Conservation (phyloP, 2,329 filamentous ascomycete genomes). For the Venturia aucupariae region DNA sequence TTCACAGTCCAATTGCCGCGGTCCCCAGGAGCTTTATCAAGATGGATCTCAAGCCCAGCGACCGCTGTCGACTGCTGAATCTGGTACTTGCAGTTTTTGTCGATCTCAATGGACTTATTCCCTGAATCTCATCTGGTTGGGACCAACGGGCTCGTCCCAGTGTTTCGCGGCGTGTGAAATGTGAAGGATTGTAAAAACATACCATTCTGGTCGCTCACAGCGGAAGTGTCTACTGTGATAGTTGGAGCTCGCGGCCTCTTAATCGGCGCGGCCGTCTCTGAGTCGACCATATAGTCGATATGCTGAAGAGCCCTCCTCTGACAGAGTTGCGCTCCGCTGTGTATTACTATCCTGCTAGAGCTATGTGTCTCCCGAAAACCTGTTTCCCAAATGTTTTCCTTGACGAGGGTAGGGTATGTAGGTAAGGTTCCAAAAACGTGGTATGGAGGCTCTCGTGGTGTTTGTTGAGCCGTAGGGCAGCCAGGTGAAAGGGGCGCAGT, state of each 20-base stretch:
- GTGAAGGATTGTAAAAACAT: slow-evolving; percentile 16
- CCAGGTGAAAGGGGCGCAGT: not conserved
- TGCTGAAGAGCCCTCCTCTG: not conserved
- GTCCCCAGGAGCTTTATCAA: not conserved
- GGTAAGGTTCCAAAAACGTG: not conserved
- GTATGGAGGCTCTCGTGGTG: not conserved
- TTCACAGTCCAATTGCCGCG: not conserved
- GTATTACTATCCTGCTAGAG: not conserved
- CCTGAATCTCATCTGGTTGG: not conserved
- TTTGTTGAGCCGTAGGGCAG: not conserved
- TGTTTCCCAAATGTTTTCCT: not conserved
- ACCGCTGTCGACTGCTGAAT: not conserved
- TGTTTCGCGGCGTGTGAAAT: not conserved
- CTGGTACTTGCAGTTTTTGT: no score
- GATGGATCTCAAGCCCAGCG: not conserved
- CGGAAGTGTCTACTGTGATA: slow-evolving; percentile 45
- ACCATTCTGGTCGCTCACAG: slow-evolving; percentile 29
- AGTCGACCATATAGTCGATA: slow-evolving; percentile 9
- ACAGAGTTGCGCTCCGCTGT: not conserved
- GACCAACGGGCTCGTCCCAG: not conserved
- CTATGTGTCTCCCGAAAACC: not conserved
- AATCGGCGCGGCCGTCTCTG: not conserved
- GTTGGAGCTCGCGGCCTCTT: slow-evolving; percentile 37
- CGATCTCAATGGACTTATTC: not conserved
- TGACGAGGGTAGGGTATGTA: not conserved